phyloP scores from a whole-genome alignment of 768 basidiomycete genomes.

The Kwoniella dendrophila region DNA sequence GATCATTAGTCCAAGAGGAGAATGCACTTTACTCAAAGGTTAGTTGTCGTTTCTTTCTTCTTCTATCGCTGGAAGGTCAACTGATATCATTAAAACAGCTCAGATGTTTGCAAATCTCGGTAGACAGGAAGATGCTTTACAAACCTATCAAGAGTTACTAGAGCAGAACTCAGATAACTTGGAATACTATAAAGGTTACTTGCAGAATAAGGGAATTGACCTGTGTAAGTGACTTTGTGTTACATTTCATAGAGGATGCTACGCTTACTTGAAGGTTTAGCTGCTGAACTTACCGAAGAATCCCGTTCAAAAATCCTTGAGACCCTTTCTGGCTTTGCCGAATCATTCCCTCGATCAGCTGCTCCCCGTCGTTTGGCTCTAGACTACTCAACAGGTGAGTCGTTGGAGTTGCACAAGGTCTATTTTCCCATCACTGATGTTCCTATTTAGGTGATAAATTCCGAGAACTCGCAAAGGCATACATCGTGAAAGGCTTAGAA shows the following conservation, averaged over 20 bases:
- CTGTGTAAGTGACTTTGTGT: conserved; percentile 61
- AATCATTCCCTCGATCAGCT: conserved; percentile 68
- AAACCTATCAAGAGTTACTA: conserved; percentile 77
- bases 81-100: conserved; percentile 60
- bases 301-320: conserved; percentile 63
- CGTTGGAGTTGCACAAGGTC: not conserved
- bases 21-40: conserved; percentile 51
- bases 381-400: conserved; percentile 63
- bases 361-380: conserved; percentile 76
- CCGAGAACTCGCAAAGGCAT: conserved; percentile 65
- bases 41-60: no score
- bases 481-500: conserved; percentile 69
- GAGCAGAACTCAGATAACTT: conserved; percentile 82
- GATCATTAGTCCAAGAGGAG: conserved; percentile 48
- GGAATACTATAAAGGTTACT: conserved; percentile 75
- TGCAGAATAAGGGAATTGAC: conserved; percentile 68
- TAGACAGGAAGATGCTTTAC: conserved; percentile 69
- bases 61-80: not conserved
- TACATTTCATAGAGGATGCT: conserved; percentile 6
- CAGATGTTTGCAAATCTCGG: conserved; percentile 72
- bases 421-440: not conserved
- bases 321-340: conserved; percentile 65
- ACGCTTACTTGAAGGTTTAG: conserved; percentile 8
- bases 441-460: conserved; percentile 66
- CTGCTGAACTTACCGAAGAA: conserved; percentile 58